A percentile compares a stretch with the other conserved stretches of the same genome.
These are phyloP conservation scores for Astragalus membranaceus DNA, from an alignment of 306 rosid species.

Conservation along the genomic window DNA sequence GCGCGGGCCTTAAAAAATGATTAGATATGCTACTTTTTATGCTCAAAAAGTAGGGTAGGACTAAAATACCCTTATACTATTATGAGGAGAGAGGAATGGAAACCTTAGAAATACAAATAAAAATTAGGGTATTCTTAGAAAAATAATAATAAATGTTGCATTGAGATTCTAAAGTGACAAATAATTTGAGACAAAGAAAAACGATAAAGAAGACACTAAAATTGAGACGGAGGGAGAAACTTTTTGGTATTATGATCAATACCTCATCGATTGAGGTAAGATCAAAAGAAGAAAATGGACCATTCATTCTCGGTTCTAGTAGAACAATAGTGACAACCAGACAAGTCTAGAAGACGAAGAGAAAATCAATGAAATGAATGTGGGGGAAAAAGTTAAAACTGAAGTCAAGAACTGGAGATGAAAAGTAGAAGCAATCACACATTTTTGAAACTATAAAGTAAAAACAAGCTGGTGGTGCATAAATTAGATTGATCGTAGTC, in stretches of 20 bases:
- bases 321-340: neutral
- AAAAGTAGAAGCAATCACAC: conserved; percentile 10
- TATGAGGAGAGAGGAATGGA: too few relatives aligned
- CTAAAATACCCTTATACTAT: too few relatives aligned
- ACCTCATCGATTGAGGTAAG: neutral
- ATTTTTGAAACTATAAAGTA: conserved; percentile 1
- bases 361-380: conserved; percentile 11
- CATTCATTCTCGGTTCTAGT: neutral
- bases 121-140: too few relatives aligned
- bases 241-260: neutral
- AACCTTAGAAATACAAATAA: too few relatives aligned
- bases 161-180: too few relatives aligned
- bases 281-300: neutral
- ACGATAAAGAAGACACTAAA: too few relatives aligned
- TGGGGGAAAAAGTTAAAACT: neutral
- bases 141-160: too few relatives aligned
- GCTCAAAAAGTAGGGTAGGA: too few relatives aligned
- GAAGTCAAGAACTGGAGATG: conserved; percentile 20
- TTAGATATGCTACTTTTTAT: too few relatives aligned
- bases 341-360: neutral
- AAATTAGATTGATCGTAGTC: conserved; percentile 23
- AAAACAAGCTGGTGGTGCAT: conserved; percentile 9
- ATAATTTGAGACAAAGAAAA: too few relatives aligned
- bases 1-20: too few relatives aligned
- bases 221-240: too few relatives aligned